These are phyloP conservation scores for Heritiera fomes DNA, from an alignment of 345 rosid species.

Conservation along the genomic window DNA sequence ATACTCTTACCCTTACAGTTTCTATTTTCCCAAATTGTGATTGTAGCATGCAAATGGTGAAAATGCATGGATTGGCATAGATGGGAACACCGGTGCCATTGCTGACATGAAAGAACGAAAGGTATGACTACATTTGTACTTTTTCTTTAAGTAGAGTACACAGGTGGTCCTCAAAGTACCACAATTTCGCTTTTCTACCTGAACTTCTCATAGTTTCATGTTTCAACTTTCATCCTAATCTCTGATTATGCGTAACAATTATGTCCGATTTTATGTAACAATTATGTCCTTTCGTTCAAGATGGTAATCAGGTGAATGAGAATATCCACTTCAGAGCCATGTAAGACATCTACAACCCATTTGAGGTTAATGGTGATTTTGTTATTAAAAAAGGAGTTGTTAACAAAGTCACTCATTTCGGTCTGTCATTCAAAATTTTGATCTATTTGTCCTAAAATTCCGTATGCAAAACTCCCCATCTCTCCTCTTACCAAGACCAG, in stretches of 20 bases:
- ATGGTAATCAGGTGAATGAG: not conserved
- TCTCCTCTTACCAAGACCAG: not conserved
- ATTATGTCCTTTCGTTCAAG: not conserved
- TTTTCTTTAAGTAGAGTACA: not conserved
- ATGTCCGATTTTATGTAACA: not conserved
- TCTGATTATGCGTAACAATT: not conserved
- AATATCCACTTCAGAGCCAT: not conserved
- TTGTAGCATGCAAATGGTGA: slow-evolving; percentile 93
- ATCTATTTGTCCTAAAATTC: not conserved
- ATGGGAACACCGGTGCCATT: slow-evolving; percentile 87
- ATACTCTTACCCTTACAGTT: not conserved
- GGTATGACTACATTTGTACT: slow-evolving; percentile 37
- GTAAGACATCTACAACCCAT: not conserved
- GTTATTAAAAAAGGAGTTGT: not conserved
- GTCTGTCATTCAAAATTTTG: not conserved
- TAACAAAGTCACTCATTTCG: not conserved
- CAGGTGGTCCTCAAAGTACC: not conserved
- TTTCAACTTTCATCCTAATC: not conserved
- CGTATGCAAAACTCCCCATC: not conserved
- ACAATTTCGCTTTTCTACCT: slow-evolving; percentile 5
- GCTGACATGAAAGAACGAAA: slow-evolving; percentile 87
- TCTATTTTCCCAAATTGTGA: slow-evolving; percentile 11
- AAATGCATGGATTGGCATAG: slow-evolving; percentile 95
- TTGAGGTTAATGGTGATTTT: not conserved
- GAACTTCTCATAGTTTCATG: not conserved